Base-by-base conservation (phyloP, 805 yeast species). In the Lachancea dasiensis region DNA sequence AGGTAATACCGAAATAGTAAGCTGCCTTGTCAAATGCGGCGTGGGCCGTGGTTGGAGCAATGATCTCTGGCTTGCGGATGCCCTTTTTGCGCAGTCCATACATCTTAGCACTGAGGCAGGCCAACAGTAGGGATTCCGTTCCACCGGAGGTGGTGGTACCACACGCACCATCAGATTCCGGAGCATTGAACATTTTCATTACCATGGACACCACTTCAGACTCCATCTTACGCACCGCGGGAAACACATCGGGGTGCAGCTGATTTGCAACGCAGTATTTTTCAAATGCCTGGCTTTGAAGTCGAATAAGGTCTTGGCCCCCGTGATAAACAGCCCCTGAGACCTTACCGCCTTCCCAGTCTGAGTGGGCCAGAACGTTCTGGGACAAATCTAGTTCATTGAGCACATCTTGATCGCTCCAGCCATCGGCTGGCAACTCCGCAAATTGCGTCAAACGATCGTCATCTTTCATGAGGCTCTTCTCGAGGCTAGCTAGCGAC, bases 281-380 rank as follows among this genome's bases (percentile, higher is more conserved):
- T 37, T 77, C 73, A 58, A 77, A 89, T 0, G 95, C 92, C 39
- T 72, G 61, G 6, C 92, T 65, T 61, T 92, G 97, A 25, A 92
- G 65, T 26, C 71, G 65, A 26, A 83, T 68, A 38, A 90, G 62
- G 22, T 83, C 85, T n/a, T 70, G 66, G 10, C 97, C 97, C 21
- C 97, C 97, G 52, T 92, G 97, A 53, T 90, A 90, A 8, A 90
- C 97, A 0, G 97, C 97, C 5, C 98, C 98, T 13, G 95, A 83
- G 3, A 90, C 82, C 48, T 77, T 72, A 4, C 98, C 98, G 28
- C 70, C 68, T 54, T 79, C 72, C 96, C 97, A 90, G 39, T 79
- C 81, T 1, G 86, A 68, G 47, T 83, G 86, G 39, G 78, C 72
- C 47, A 87, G 39, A 6, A 36, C 52, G 0, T 53, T 43, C 25